Evolutionary conservation across 495 filamentous ascomycete species (phyloP).

Genomic region (Hypomontagnella submonticulosa): DNA sequence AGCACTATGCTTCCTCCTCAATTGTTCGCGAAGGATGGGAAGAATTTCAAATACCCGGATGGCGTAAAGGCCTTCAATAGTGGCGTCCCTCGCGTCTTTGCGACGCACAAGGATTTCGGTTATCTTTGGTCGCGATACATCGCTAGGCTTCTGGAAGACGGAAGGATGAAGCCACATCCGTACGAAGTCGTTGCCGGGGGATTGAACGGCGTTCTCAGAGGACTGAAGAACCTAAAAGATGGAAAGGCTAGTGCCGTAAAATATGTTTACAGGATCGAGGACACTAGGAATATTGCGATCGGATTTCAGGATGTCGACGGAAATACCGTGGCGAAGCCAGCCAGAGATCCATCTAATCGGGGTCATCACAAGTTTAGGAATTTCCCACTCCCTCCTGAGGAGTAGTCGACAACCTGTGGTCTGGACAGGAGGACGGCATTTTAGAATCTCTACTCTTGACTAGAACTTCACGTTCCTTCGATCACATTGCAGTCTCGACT

Average conservation of each 20-base stretch:
- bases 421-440: too few relatives aligned
- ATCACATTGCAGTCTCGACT: too few relatives aligned
- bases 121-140: conserved; percentile 50
- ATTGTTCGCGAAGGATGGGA: conserved; percentile 30
- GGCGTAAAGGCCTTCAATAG: conserved; percentile 28
- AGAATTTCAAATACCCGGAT: conserved; percentile 36
- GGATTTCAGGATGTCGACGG: background rate
- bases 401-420: too few relatives aligned
- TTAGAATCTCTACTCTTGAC: too few relatives aligned
- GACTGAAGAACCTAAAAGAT: conserved; percentile 47
- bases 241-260: conserved; percentile 55
- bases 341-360: background rate
- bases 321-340: background rate
- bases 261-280: conserved; percentile 47
- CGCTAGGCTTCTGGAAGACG: conserved; percentile 45
- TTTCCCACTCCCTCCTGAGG: background rate
- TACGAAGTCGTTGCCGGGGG: conserved; percentile 49
- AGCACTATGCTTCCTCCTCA: conserved; percentile 45
- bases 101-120: conserved; percentile 51
- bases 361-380: background rate
- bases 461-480: too few relatives aligned
- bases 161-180: conserved; percentile 51
- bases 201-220: conserved; percentile 47
- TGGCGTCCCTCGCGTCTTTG: conserved; percentile 33
- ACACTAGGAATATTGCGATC: conserved; percentile 24